Evolutionary conservation across 2,329 filamentous ascomycete genomes (phyloP).

Genomic region (Nemania abortiva): DNA sequence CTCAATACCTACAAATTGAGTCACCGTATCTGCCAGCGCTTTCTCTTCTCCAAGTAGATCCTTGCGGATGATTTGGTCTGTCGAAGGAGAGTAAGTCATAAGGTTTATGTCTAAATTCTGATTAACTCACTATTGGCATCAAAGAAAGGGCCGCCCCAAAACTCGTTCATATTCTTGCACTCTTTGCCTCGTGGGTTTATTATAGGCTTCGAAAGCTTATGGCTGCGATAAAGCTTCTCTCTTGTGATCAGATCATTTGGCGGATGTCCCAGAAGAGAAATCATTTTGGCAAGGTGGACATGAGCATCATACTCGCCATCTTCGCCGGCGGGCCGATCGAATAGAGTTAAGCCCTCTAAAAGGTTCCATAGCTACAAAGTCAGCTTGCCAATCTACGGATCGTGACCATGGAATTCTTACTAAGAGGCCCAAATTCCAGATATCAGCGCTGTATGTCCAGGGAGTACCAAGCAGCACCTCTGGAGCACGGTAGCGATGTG

Average conservation of each 20-base stretch:
- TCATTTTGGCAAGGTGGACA: constrained; percentile 8
- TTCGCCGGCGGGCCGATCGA: not conserved
- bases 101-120: not conserved
- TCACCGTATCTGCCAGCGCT: constrained; percentile 14
- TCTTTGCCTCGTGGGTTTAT: not conserved
- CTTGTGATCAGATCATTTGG: constrained; percentile 5
- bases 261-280: constrained; percentile 7
- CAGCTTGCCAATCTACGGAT: not conserved
- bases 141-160: constrained; percentile 14
- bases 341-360: constrained; percentile 6
- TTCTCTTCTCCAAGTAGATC: constrained; percentile 1
- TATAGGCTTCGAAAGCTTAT: not conserved
- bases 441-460: constrained; percentile 10
- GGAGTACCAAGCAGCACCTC: constrained; percentile 9
- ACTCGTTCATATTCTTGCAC: constrained; percentile 15
- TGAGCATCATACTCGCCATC: constrained; percentile 6
- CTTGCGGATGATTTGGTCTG: not conserved
- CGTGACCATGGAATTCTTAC: not conserved
- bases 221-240: not conserved
- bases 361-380: constrained; percentile 6
- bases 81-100: not conserved
- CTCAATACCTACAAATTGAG: constrained; percentile 6
- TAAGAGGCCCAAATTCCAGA: constrained; percentile 10
- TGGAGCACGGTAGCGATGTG: constrained; percentile 2
- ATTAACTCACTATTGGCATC: constrained; percentile 10